Evolutionary conservation across 768 basidiomycete species (phyloP).

Genomic region (Hygrophorus russula): DNA sequence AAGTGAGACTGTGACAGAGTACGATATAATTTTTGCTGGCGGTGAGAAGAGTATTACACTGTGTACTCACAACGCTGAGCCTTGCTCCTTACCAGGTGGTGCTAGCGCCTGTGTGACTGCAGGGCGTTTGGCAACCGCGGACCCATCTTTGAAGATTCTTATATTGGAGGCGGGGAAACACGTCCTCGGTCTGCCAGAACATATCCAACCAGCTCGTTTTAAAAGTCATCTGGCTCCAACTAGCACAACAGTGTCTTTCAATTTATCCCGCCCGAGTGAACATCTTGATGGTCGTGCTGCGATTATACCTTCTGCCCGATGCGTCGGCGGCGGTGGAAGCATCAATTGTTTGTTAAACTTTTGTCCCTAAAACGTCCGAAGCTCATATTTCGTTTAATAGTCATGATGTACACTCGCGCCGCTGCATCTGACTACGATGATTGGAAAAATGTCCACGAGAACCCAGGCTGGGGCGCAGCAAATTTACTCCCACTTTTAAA

Average conservation of each 20-base stretch:
- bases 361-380: not conserved
- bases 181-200: conserved; percentile 30
- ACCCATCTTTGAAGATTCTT: conserved; percentile 19
- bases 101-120: conserved; percentile 27
- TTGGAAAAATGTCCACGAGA: conserved; percentile 40
- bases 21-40: conserved; percentile 48
- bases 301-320: conserved; percentile 33
- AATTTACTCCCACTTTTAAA: conserved; percentile 45
- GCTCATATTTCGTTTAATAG: conserved; percentile 12
- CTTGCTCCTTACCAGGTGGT: conserved; percentile 21
- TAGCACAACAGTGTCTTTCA: conserved; percentile 31
- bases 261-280: conserved; percentile 32
- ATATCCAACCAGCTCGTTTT: conserved; percentile 45
- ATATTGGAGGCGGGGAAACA: conserved; percentile 49
- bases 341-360: conserved; percentile 38
- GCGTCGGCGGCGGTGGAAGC: conserved; percentile 51
- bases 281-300: conserved; percentile 30
- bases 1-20: too few relatives aligned
- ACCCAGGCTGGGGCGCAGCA: conserved; percentile 51
- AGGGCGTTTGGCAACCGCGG: conserved; percentile 24
- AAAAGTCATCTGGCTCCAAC: conserved; percentile 27
- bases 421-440: conserved; percentile 56
- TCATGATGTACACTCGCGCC: conserved; percentile 46
- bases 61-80: too few relatives aligned
- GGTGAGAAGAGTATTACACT: too few relatives aligned